Evolutionary conservation across 495 filamentous ascomycete genomes (phyloP), one percentile per base, ranked within the genome.

Genomic region (Pseudoneurospora amorphoporcata): DNA sequence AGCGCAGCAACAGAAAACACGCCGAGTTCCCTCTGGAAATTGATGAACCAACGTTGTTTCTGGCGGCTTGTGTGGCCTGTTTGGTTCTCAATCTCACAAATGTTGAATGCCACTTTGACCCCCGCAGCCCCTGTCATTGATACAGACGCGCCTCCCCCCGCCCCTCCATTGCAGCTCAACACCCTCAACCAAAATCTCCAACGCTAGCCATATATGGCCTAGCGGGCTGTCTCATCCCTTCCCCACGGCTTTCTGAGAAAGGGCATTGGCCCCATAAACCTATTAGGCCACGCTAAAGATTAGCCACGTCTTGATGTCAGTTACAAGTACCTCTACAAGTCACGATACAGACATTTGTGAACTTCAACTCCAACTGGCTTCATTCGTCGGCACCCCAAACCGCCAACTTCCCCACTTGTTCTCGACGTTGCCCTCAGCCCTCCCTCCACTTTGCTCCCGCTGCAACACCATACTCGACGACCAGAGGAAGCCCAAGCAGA

Each of bases 31-130:
- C 53, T 35, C 53, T 58, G 53, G 53, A 35, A 35, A 65, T 32
- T 65, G 53, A 37, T 65, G 53, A 65, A 65, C 53, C 53, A 65
- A 65, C 53, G 29, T 65, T 17, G 53, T 65, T 35, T 65, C 53
- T 65, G 53, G 53, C 29, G 53, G 53, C 29, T 65, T 65, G 53
- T 65, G 16, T 65, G 53, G 53, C 53, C 53, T 35, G 53, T 65
- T 35, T 65, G 53, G 29, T 58, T 58, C 53, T 58, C 53, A 65
- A 65, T 65, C 35, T 65, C 71, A 75, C 76, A 80, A 77, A 72
- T 81, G 79, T 81, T 81, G 79, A 81, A 81, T 78, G 70, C 73
- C 68, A 75, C 74, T 75, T 75, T 71, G 69, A 71, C 45, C 32
- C 61, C n/a, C 32, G 69, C 58, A 68, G 41, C 70, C 73, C 77